Base-by-base conservation (phyloP, 2,329 filamentous ascomycete species). In the Colletotrichum sp. region DNA sequence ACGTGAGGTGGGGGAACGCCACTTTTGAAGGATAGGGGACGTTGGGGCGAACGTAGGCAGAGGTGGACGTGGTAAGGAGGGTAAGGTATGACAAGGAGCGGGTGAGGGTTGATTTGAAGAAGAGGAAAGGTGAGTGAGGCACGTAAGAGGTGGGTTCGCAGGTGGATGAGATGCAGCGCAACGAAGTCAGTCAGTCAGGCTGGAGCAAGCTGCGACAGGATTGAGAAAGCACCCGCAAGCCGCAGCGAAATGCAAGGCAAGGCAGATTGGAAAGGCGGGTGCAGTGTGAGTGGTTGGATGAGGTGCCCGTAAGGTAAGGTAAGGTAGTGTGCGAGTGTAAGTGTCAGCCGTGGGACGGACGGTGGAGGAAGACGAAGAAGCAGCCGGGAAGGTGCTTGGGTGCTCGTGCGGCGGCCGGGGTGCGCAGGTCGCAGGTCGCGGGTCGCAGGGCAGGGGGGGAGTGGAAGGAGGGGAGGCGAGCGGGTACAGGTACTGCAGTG, bases 1-100 rank as follows among this genome's bases (percentile, higher is more conserved):
- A 36, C 44, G 63, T 72, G 59, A 57, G 55, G 73, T 76, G 76
- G 73, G 68, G 76, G 73, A 72, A 72, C 68, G 72, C 76, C 68
- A 72, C 68, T 74, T 78, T 75, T 75, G 74, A 77, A 68, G 60
- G 49, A 64, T 13, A n/a, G 59, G 59, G 65, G 28, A 62, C 30
- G 59, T 62, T n/a, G 59, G 28, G 44, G 21, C 26, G 55, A 13
- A 59, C 24, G 55, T 59, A 66, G 30, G 69, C 18, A 24, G 70
- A 72, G 49, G 70, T 24, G 52, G 62, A 60, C 63, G 70, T 60
- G 62, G 32, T 32, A 62, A 30, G 10, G n/a, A 21, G n/a, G 44
- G 39, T 49, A 49, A 49, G 39, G 44, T 52, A 52, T 52, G 44
- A 21, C 44, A 52, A 52, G 44, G 44, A 52, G 44, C 44, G 44